Conservation (phyloP, 805 yeast genomes). For the Candida gorgasii region DNA sequence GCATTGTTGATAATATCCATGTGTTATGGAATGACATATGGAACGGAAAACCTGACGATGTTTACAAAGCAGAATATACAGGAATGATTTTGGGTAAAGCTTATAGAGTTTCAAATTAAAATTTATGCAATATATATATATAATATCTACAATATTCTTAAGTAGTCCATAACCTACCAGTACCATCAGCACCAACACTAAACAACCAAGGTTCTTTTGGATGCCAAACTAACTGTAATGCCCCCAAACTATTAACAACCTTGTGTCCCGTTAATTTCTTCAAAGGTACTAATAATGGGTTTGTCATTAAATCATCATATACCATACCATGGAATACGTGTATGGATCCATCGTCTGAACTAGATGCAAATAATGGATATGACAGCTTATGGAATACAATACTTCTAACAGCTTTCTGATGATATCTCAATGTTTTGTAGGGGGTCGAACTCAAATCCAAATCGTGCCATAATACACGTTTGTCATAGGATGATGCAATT, state of each 20-base stretch:
- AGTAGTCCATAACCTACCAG: constrained; percentile 97
- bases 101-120: constrained; percentile 3
- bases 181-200: constrained; percentile 95
- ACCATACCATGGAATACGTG: constrained; percentile 97
- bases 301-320: constrained; percentile 91
- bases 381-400: constrained; percentile 83
- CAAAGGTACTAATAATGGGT: constrained; percentile 93
- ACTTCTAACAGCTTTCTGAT: constrained; percentile 88
- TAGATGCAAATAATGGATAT: constrained; percentile 89
- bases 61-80: constrained; percentile 28
- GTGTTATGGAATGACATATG: constrained; percentile 24
- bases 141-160: constrained; percentile 15
- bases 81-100: not conserved
- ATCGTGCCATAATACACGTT: constrained; percentile 97
- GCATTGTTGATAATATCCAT: constrained; percentile 42
- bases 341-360: constrained; percentile 90
- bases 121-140: constrained; percentile 6
- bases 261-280: constrained; percentile 92
- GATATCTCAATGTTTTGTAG: constrained; percentile 92
- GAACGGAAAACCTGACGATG: constrained; percentile 21
- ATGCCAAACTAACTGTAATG: constrained; percentile 88
- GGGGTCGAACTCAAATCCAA: constrained; percentile 86
- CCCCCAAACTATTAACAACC: constrained; percentile 78
- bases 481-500: constrained; percentile 89
- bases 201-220: constrained; percentile 98